Evolutionary conservation across 2,329 filamentous ascomycete species (phyloP), one percentile per base, ranked within the genome.

Genomic region (Penicillium brasilianum): DNA sequence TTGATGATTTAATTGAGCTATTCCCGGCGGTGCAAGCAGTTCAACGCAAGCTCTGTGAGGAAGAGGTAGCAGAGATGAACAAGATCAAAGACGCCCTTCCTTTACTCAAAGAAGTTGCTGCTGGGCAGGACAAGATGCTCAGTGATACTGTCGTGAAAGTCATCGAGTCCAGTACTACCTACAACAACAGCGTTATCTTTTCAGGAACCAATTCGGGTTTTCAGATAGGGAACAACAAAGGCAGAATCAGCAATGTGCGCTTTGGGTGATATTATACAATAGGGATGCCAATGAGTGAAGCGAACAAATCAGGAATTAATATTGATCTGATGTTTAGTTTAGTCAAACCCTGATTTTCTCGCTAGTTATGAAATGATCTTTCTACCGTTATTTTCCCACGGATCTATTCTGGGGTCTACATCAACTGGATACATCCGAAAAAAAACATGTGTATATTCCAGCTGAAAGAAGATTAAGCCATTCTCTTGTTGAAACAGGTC

Each of bases 151-250:
- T 50, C 1, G 46, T 50, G 6, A 50, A 50, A n/a, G 28, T 34
- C 28, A 50, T 50, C 20, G 8, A 50, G n/a, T 50, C 46, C 4
- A 50, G 20, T n/a, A 50, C 46, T 11, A 50, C 46, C 46, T 50
- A 50, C 25, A 50, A 13, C 46, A 50, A 50, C 30, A 50, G 46
- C 5, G 46, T 50, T 22, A 25, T 50, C 25, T 50, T 50, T 18
- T 32, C 22, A 18, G 46, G 46, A 28, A 14, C 22, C 20, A 50
- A 50, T n/a, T 50, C 46, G 16, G 46, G 46, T 25, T 50, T 50
- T 28, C 46, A 50, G 46, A 34, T 50, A 18, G 46, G 46, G n/a
- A 50, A 50, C 46, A 50, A 50, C 10, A 32, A 30, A 30, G 46
- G 46, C 25, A 50, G 25, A 8, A 50, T 50, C 6, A 50, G 46